Conservation (phyloP, 2,329 filamentous ascomycete species). For the Fusarium begoniae region DNA sequence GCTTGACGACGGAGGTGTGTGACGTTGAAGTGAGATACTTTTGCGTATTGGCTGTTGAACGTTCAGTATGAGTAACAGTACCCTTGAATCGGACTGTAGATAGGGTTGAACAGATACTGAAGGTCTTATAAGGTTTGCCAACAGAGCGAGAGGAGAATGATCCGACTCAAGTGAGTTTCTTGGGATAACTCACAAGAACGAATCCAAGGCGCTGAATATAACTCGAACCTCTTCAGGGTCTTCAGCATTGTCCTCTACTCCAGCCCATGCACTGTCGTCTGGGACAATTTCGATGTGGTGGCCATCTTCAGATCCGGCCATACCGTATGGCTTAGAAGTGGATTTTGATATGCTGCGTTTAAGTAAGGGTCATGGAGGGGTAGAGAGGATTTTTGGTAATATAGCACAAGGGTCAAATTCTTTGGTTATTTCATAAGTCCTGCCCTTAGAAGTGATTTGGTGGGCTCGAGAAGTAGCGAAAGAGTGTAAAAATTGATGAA, state of each 20-base stretch:
- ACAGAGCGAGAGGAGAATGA: not conserved
- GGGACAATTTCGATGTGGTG: slow-evolving; percentile 32
- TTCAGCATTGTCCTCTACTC: slow-evolving; percentile 70
- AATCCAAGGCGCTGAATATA: slow-evolving; percentile 84
- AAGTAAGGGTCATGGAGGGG: slow-evolving; percentile 26
- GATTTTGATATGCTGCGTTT: slow-evolving; percentile 8
- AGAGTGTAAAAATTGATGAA: not conserved
- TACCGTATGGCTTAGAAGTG: slow-evolving; percentile 16
- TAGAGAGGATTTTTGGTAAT: not conserved
- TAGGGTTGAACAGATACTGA: not conserved
- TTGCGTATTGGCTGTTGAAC: slow-evolving; percentile 77
- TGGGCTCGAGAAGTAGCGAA: not conserved
- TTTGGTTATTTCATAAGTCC: too few relatives aligned
- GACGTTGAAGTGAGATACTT: slow-evolving; percentile 85
- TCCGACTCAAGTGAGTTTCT: not conserved
- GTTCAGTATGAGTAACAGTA: slow-evolving; percentile 19
- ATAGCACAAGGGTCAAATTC: not conserved
- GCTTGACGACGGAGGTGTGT: slow-evolving; percentile 91
- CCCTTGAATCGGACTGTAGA: fast-evolving
- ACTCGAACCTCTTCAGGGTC: slow-evolving; percentile 85
- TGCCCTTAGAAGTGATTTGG: not conserved
- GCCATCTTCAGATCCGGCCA: slow-evolving; percentile 34
- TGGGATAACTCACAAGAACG: slow-evolving; percentile 64
- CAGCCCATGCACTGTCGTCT: slow-evolving; percentile 62
- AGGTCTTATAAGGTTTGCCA: not conserved